These are phyloP conservation scores for Avena insularis DNA, from an alignment of 176 grass and related monocot species.

Conservation along the genomic window DNA sequence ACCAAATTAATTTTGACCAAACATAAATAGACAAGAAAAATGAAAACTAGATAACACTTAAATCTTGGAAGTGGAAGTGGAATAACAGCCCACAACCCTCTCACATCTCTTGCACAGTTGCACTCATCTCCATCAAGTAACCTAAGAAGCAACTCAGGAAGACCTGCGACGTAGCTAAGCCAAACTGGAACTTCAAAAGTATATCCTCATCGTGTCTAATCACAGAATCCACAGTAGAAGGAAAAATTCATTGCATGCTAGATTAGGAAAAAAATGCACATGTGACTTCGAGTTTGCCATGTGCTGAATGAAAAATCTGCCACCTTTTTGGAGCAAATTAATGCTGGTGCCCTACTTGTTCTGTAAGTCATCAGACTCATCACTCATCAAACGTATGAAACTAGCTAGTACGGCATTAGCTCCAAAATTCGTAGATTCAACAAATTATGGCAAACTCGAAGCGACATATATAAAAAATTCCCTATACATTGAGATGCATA, in stretches of 20 bases:
- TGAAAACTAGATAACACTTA: not conserved
- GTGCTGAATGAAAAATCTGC: not conserved
- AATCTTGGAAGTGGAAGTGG: not conserved
- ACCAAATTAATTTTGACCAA: not conserved
- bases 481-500: conserved; percentile 42
- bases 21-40: not conserved
- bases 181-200: conserved; percentile 43
- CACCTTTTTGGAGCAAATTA: not conserved
- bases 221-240: not conserved
- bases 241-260: not conserved
- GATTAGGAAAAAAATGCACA: not conserved
- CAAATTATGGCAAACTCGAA: conserved; percentile 26
- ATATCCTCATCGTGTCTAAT: conserved; percentile 14
- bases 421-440: not conserved
- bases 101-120: not conserved
- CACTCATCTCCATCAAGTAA: not conserved
- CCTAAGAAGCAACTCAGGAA: not conserved
- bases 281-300: conserved; percentile 5
- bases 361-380: not conserved
- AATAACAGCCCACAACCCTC: not conserved
- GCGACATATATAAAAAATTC: not conserved
- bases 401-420: not conserved
- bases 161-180: not conserved
- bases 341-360: not conserved
- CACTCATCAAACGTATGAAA: not conserved